A percentile compares a stretch with the other conserved stretches of the same genome.
Conservation (phyloP, 495 filamentous ascomycete species). For the Xylaria scruposa region DNA sequence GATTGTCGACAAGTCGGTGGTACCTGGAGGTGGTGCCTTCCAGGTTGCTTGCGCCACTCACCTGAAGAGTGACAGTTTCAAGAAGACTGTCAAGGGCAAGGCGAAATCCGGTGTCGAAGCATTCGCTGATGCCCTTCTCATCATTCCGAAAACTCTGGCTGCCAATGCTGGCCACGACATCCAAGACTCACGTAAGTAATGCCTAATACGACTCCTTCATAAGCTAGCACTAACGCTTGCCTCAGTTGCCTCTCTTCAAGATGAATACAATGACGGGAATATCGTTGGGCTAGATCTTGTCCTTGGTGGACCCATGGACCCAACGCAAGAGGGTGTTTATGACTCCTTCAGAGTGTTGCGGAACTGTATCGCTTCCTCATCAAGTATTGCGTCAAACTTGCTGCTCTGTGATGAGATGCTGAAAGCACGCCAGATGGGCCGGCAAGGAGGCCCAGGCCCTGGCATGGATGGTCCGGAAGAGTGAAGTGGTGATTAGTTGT, state of each 20-base stretch:
- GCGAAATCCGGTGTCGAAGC: conserved; percentile 93
- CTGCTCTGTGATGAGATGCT: conserved; percentile 96
- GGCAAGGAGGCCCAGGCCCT: conserved; percentile 57
- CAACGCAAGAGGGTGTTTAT: conserved; percentile 89
- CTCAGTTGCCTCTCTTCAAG: conserved; percentile 80
- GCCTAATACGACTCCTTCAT: not conserved
- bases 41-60: conserved; percentile 94
- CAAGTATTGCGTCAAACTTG: conserved; percentile 93
- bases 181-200: conserved; percentile 81
- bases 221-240: conserved; percentile 30
- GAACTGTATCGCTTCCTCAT: conserved; percentile 91
- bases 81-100: conserved; percentile 93
- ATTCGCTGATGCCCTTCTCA: conserved; percentile 89
- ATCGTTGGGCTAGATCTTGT: conserved; percentile 83
- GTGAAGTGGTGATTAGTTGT: conserved; percentile 15
- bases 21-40: conserved; percentile 94
- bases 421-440: conserved; percentile 94
- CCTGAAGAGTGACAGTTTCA: conserved; percentile 80
- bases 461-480: conserved; percentile 54
- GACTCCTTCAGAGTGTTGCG: conserved; percentile 95
- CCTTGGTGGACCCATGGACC: conserved; percentile 93
- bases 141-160: conserved; percentile 97
- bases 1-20: conserved; percentile 94
- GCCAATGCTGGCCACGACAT: conserved; percentile 97
- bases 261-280: conserved; percentile 85